A percentile compares a stretch with the other conserved stretches of the same genome.
phyloP scores from a whole-genome alignment of 2,329 filamentous ascomycete species.

The Xylaria arbuscula region DNA sequence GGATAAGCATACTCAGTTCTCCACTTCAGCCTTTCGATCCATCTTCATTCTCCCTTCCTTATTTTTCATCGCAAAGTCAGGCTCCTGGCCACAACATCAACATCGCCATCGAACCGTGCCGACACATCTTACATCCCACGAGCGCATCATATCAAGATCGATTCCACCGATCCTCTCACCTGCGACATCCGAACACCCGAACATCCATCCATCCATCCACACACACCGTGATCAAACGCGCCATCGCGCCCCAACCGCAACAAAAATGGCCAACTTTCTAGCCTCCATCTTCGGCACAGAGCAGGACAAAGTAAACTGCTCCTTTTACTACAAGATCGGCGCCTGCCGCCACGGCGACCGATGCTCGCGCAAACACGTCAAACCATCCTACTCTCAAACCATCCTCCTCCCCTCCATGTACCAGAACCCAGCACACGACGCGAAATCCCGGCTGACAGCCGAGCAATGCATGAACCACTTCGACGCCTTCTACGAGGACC shows the following conservation, averaged over 20 bases:
- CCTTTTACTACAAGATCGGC: constrained; percentile 99
- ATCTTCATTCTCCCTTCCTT: constrained; percentile 4
- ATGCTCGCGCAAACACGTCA: constrained; percentile 98
- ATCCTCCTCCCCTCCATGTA: constrained; percentile 98
- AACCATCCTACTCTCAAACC: constrained; percentile 97
- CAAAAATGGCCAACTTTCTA: constrained; percentile 91
- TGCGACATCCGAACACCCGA: no score
- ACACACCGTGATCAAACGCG: no score
- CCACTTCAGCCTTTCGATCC: constrained; percentile 32
- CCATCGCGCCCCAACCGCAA: neutral
- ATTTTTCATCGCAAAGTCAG: neutral
- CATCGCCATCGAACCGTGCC: neutral
- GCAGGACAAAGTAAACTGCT: constrained; percentile 99
- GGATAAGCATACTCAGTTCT: neutral
- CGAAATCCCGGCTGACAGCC: constrained; percentile 96
- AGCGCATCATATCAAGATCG: neutral
- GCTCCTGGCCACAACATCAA: neutral
- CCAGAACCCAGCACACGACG: constrained; percentile 97
- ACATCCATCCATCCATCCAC: neutral
- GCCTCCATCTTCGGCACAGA: constrained; percentile 99
- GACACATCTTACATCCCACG: neutral
- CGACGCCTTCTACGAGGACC: constrained; percentile 99
- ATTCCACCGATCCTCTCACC: no score
- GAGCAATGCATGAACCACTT: constrained; percentile 99
- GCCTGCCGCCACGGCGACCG: constrained; percentile 98